Percentiles rank a stretch among this genome's conserved stretches.
phyloP scores from a whole-genome alignment of 2,329 filamentous ascomycete genomes.

The Monilinia vaccinii-corymbosi region DNA sequence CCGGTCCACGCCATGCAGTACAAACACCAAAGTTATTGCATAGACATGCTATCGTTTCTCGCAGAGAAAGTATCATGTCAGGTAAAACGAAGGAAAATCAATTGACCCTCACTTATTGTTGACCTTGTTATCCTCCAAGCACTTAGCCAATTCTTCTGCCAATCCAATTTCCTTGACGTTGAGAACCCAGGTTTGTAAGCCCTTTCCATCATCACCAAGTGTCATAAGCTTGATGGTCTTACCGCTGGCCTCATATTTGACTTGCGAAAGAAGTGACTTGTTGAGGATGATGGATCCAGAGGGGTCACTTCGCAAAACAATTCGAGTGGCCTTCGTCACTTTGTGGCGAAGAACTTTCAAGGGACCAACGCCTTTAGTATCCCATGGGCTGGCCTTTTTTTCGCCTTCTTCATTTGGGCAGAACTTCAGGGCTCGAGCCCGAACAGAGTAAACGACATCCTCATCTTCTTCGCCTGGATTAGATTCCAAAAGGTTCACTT shows the following conservation, averaged over 20 bases:
- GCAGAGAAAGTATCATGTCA: background rate
- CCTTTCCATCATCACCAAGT: conserved; percentile 47
- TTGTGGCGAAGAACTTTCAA: conserved; percentile 68
- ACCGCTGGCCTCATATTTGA: conserved; percentile 50
- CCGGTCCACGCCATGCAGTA: conserved; percentile 1
- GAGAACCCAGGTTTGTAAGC: conserved; percentile 61
- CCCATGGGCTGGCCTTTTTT: conserved; percentile 51
- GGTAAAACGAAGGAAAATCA: background rate
- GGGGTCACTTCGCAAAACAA: conserved; percentile 67
- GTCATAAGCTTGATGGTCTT: conserved; percentile 54
- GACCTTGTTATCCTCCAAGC: conserved; percentile 9
- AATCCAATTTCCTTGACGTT: conserved; percentile 52
- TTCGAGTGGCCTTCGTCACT: conserved; percentile 53
- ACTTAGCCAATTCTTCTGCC: conserved; percentile 39
- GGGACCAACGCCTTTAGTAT: conserved; percentile 60
- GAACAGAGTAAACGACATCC: conserved; percentile 58
- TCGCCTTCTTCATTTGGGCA: conserved; percentile 38
- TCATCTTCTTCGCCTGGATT: conserved; percentile 66
- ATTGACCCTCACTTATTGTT: background rate
- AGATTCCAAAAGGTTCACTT: conserved; percentile 59
- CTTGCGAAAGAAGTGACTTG: conserved; percentile 50
- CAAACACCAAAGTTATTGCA: conserved; percentile 2
- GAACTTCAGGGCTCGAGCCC: conserved; percentile 60
- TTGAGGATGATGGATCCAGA: conserved; percentile 68
- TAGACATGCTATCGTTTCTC: background rate